These are phyloP conservation scores for Neoboletus brunneissimus DNA, from an alignment of 768 basidiomycete species.

Conservation along the genomic window DNA sequence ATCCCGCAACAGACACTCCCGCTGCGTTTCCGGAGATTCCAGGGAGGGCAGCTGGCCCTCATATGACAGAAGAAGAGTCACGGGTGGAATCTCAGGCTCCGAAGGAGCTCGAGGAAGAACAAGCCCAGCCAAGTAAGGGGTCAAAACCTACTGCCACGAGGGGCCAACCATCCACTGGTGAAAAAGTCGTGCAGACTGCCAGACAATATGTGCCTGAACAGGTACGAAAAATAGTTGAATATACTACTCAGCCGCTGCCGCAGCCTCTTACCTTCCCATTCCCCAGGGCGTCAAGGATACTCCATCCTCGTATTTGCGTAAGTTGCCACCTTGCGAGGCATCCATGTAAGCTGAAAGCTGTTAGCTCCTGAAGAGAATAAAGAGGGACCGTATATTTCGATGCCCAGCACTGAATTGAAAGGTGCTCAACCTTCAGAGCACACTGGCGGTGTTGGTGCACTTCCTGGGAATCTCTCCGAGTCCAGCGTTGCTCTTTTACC, in stretches of 20 bases:
- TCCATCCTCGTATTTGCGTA: slow-evolving; percentile 8
- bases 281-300: background rate
- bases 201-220: slow-evolving; percentile 3
- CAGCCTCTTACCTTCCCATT: slow-evolving; percentile 3
- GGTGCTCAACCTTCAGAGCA: slow-evolving; percentile 34
- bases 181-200: background rate
- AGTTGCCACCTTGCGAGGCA: background rate
- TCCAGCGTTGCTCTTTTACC: slow-evolving; percentile 47
- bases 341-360: slow-evolving; percentile 4
- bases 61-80: background rate
- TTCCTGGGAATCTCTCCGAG: slow-evolving; percentile 47
- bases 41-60: background rate
- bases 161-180: background rate
- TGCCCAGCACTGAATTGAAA: slow-evolving; percentile 36
- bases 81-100: background rate
- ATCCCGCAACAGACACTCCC: slow-evolving; percentile 1
- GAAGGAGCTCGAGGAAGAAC: slow-evolving; percentile 1
- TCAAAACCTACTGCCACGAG: background rate
- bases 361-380: slow-evolving; percentile 6
- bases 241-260: background rate
- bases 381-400: slow-evolving; percentile 15
- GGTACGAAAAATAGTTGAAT: background rate
- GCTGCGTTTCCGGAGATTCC: background rate
- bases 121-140: background rate
- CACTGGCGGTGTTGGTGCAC: slow-evolving; percentile 44